phyloP scores from a whole-genome alignment of 306 rosid genomes.

The Trifolium fragiferum region DNA sequence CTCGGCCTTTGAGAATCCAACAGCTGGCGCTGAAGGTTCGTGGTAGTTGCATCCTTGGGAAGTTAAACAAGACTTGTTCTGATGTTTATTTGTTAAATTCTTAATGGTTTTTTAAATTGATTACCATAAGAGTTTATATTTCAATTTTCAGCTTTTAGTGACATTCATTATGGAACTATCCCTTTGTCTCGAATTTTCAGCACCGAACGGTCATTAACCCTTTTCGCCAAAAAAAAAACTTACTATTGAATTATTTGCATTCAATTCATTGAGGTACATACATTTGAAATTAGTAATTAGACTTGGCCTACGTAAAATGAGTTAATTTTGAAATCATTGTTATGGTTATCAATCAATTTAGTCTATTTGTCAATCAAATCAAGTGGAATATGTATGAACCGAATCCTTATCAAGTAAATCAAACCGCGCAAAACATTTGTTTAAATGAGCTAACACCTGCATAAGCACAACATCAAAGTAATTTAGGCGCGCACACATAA shows the following conservation, averaged over 20 bases:
- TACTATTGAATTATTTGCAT: not conserved
- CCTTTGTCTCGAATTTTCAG: too few species aligned
- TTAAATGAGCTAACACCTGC: too few species aligned
- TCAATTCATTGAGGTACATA: not conserved
- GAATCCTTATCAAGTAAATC: too few species aligned
- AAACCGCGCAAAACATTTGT: too few species aligned
- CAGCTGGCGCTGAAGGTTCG: slow-evolving; percentile 84
- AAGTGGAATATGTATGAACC: too few species aligned
- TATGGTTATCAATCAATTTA: too few species aligned
- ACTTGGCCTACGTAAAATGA: not conserved
- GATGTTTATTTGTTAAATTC: slow-evolving; percentile 15
- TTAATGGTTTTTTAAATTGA: slow-evolving; percentile 20
- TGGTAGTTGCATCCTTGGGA: slow-evolving; percentile 57
- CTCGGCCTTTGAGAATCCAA: slow-evolving; percentile 79
- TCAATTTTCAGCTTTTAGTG: not conserved
- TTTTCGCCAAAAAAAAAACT: too few species aligned
- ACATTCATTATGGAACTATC: not conserved
- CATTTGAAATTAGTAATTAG: not conserved
- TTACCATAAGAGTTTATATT: slow-evolving; percentile 13
- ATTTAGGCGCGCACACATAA: too few species aligned
- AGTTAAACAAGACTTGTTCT: slow-evolving; percentile 20
- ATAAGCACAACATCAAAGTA: too few species aligned
- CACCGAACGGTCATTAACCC: too few species aligned
- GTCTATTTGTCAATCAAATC: too few species aligned
- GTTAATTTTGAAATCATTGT: not conserved